These are phyloP conservation scores for Pleurotus djamor DNA, from an alignment of 768 basidiomycete species.

Conservation along the genomic window DNA sequence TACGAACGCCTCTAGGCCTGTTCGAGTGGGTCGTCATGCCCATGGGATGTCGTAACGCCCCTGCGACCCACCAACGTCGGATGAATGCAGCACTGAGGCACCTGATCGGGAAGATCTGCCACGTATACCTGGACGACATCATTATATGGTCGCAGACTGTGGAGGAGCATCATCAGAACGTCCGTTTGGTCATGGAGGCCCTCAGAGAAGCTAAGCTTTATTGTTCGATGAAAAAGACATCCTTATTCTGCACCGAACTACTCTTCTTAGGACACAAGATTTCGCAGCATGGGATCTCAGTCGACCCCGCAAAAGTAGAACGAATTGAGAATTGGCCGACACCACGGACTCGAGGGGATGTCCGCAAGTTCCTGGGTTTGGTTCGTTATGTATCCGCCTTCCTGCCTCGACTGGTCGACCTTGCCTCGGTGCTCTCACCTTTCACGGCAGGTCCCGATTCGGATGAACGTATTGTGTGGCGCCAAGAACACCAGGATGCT, in stretches of 20 bases:
- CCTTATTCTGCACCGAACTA: constrained; percentile 10
- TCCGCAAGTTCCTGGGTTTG: neutral
- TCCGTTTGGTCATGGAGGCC: constrained; percentile 13
- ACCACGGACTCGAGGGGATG: constrained; percentile 12
- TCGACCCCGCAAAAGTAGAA: constrained; percentile 17
- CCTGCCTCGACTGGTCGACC: neutral
- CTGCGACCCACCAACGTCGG: constrained; percentile 4
- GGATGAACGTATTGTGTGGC: neutral
- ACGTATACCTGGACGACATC: neutral
- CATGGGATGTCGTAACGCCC: constrained; percentile 7
- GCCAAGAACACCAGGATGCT: neutral
- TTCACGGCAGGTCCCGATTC: neutral
- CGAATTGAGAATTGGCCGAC: constrained; percentile 25
- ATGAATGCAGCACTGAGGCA: neutral
- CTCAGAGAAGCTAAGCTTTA: constrained; percentile 15
- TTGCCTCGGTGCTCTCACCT: neutral
- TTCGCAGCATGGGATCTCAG: constrained; percentile 27
- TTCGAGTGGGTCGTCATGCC: constrained; percentile 45
- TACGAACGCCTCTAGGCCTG: constrained; percentile 31
- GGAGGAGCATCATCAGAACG: constrained; percentile 19
- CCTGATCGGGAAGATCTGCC: constrained; percentile 11
- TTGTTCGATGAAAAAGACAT: constrained; percentile 14
- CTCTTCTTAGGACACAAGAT: constrained; percentile 31
- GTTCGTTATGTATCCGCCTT: neutral
- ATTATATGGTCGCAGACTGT: constrained; percentile 21